Conservation (phyloP, 306 rosid genomes). For the Betula pendula region DNA sequence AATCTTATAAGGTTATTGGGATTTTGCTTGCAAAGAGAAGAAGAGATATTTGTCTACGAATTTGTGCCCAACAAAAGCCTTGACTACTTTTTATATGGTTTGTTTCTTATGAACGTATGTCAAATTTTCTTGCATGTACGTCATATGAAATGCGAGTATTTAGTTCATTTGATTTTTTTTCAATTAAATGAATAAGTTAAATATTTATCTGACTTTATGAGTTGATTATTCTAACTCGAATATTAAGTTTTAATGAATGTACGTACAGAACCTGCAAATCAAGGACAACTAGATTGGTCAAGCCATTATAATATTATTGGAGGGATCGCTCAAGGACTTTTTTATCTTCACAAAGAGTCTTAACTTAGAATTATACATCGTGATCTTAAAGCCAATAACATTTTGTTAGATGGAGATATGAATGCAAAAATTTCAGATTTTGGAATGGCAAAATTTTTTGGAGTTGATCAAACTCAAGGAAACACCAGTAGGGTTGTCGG, state of each 20-base stretch:
- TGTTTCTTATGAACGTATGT: neutral
- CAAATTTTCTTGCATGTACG: neutral
- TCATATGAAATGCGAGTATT: neutral
- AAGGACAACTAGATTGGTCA: slow-evolving; percentile 38
- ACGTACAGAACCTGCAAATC: slow-evolving; percentile 27
- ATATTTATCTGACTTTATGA: no score
- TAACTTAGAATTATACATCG: slow-evolving; percentile 37
- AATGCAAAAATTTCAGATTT: slow-evolving; percentile 31
- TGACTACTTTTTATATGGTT: slow-evolving; percentile 26
- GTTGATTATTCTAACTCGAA: neutral
- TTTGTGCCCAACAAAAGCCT: slow-evolving; percentile 41
- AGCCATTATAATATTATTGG: slow-evolving; percentile 33
- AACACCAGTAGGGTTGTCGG: slow-evolving; percentile 29
- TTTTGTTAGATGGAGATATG: slow-evolving; percentile 34
- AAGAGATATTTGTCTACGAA: slow-evolving; percentile 43
- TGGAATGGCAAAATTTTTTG: slow-evolving; percentile 27
- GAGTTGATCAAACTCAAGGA: slow-evolving; percentile 28
- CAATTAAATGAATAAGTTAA: no score
- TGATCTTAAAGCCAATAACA: slow-evolving; percentile 38
- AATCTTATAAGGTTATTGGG: slow-evolving; percentile 24
- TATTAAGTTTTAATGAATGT: neutral
- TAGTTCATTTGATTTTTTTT: no score
- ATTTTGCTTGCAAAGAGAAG: slow-evolving; percentile 39
- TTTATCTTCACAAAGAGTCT: slow-evolving; percentile 46
- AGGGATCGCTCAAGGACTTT: slow-evolving; percentile 36